phyloP scores from a whole-genome alignment of 2,329 filamentous ascomycete species.

The Ophiocordyceps unilateralis region DNA sequence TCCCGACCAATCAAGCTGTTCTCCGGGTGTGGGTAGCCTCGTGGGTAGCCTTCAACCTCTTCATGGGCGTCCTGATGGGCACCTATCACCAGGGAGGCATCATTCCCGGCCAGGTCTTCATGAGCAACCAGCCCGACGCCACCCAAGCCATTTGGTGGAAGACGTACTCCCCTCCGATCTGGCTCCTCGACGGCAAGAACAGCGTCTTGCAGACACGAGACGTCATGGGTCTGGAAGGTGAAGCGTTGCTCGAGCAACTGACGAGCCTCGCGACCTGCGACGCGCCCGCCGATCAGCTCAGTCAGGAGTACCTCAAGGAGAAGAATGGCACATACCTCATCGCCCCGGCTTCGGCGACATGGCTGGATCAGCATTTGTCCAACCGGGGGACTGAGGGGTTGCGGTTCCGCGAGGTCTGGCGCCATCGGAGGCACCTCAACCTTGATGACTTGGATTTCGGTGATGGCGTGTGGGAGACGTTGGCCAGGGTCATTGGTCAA shows the following conservation, averaged over 20 bases:
- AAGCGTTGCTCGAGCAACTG: constrained; percentile 41
- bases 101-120: constrained; percentile 56
- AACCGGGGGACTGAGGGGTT: constrained; percentile 43
- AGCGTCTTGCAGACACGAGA: constrained; percentile 53
- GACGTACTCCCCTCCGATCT: constrained; percentile 66
- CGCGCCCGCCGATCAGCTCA: constrained; percentile 35
- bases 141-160: constrained; percentile 70
- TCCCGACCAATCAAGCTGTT: constrained; percentile 37
- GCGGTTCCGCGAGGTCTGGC: constrained; percentile 54
- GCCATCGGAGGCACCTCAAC: constrained; percentile 50
- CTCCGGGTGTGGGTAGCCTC: constrained; percentile 36
- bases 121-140: constrained; percentile 52
- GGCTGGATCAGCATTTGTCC: constrained; percentile 44
- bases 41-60: constrained; percentile 55
- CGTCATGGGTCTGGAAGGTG: constrained; percentile 53
- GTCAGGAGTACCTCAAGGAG: constrained; percentile 39
- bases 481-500: constrained; percentile 48
- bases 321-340: constrained; percentile 52
- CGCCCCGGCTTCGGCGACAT: constrained; percentile 54
- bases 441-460: constrained; percentile 68
- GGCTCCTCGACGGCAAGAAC: constrained; percentile 63
- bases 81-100: constrained; percentile 67
- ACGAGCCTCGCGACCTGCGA: constrained; percentile 44
- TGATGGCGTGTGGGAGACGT: constrained; percentile 58
- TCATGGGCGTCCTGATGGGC: constrained; percentile 59